Evolutionary conservation across 2,329 filamentous ascomycete genomes (phyloP), one percentile per base, ranked within the genome.

Genomic region (Seiridium unicorne): DNA sequence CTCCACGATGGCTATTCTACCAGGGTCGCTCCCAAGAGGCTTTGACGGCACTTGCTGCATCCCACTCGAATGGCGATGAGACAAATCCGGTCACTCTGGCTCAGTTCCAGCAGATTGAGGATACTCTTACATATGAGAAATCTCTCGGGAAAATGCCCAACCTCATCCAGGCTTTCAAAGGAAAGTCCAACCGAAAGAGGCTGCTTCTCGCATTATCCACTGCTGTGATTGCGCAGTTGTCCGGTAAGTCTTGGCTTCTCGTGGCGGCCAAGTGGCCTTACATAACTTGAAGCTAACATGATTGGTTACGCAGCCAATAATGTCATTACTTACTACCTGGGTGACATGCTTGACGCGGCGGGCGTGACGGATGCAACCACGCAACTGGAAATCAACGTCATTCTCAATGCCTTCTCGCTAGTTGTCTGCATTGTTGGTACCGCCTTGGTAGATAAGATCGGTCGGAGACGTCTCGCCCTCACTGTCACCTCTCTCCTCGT

Each of bases 301-400:
- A 26, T 26, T 26, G 18, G 18, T 26, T 26, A 26, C 11, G 69
- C 68, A 1, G 76, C 76, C 2, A 79, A 77, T 44, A 72, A 76
- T 49, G 75, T 79, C 55, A 73, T 73, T 1, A 76, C 71, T 4
- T 77, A 73, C 61, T 79, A 78, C 64, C 72, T 80, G 4, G 76
- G 77, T 1, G 61, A 67, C 1, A 76, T 79, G 66, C 73, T 83
- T 0, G 69, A 74, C 58, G 77, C 73, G 11, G 80, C 80, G 2
- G 81, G 80, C 2, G 76, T 83, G 44, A 78, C 73, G 1, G 69
- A 78, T 60, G 65, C 71, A 0, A 72, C 70, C 4, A 72, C 74
- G 3, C 81, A 83, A 60, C 71, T 82, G 11, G 13, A 51, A 31
- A 51, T 51, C 48, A 51, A 31, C 13, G 34, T 51, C 32, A 51